phyloP scores from a whole-genome alignment of 768 basidiomycete species.

The Trametes coccinea region DNA sequence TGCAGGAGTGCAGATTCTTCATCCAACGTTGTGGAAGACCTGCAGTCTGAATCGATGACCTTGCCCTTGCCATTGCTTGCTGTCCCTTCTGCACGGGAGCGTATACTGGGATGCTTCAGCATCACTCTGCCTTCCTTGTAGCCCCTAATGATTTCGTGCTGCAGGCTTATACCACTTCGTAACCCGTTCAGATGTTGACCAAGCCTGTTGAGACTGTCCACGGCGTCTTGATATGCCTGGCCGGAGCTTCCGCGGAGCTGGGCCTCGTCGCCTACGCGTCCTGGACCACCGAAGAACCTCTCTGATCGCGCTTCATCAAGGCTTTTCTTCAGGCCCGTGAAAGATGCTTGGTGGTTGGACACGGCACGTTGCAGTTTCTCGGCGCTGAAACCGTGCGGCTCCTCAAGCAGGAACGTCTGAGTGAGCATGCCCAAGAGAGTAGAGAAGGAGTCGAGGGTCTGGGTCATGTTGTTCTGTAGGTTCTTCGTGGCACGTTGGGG shows the following conservation, averaged over 20 bases:
- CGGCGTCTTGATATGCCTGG: constrained; percentile 80
- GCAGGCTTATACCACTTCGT: constrained; percentile 78
- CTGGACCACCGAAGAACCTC: constrained; percentile 48
- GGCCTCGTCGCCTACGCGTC: constrained; percentile 12
- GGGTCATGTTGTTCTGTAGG: constrained; percentile 82
- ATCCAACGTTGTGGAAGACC: constrained; percentile 10
- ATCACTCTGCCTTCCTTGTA: constrained; percentile 46
- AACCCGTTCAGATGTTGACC: constrained; percentile 94
- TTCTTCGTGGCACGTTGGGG: constrained; percentile 80
- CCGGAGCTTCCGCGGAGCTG: constrained; percentile 35
- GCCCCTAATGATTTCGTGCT: constrained; percentile 78
- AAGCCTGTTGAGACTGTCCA: constrained; percentile 82
- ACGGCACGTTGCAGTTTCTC: constrained; percentile 78
- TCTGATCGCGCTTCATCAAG: constrained; percentile 88
- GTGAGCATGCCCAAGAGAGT: constrained; percentile 84
- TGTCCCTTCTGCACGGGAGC: not conserved
- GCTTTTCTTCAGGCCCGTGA: constrained; percentile 85
- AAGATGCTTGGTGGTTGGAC: constrained; percentile 83
- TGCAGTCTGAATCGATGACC: constrained; percentile 6
- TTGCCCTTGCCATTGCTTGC: constrained; percentile 26
- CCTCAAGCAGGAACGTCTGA: constrained; percentile 81
- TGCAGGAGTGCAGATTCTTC: constrained; percentile 48
- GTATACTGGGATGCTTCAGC: constrained; percentile 25
- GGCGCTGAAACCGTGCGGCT: constrained; percentile 55
- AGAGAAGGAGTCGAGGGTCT: constrained; percentile 84